Base-by-base conservation (phyloP, 2,329 filamentous ascomycete species). In the Exophiala sideris region DNA sequence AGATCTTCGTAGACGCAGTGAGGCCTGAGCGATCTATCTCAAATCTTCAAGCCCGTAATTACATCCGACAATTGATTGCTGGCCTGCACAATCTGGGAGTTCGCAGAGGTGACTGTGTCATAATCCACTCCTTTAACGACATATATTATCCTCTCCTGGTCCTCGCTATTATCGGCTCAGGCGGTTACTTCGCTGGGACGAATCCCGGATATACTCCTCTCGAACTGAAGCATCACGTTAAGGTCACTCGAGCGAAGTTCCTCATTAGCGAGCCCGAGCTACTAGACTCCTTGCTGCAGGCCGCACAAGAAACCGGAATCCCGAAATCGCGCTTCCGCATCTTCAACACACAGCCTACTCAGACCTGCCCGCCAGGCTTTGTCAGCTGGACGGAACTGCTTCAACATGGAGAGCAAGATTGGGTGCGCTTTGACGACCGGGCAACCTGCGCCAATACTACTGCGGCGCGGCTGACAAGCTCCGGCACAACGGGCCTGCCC, bases 401-500 rank as follows among this genome's bases (percentile, higher is more conserved):
- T 10, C 35, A 38, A 20, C 48, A 54, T 16, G 55, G 55, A n/a
- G 55, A 57, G 18, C 63, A 69, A 4, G 71, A 76, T 66, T 83
- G 75, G 78, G 61, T 71, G 12, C 67, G 66, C 3, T 77, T 76
- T 63, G 65, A 75, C 57, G 69, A 70, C 55, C 68, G 62, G 61
- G 65, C 45, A 11, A 44, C 47, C 11, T 46, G 46, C 54, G 73
- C 70, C 59, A 71, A 65, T 57, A 83, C 75, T 3, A 70, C 68
- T 6, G 81, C 71, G 18, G 77, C 65, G 58, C 72, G 71, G 59
- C 67, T 72, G 5, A 82, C 82, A 57, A 82, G 76, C 57, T 80
- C 76, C 46, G 82, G 82, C 0, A 85, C 82, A 0, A 84, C 81
- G 0, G 81, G 80, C 0, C 66, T 84, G 1, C 82, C 82, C 0